Percentiles rank a stretch among this genome's conserved stretches.
phyloP scores from a whole-genome alignment of 805 yeast genomes.

The Torulaspora quercuum region DNA sequence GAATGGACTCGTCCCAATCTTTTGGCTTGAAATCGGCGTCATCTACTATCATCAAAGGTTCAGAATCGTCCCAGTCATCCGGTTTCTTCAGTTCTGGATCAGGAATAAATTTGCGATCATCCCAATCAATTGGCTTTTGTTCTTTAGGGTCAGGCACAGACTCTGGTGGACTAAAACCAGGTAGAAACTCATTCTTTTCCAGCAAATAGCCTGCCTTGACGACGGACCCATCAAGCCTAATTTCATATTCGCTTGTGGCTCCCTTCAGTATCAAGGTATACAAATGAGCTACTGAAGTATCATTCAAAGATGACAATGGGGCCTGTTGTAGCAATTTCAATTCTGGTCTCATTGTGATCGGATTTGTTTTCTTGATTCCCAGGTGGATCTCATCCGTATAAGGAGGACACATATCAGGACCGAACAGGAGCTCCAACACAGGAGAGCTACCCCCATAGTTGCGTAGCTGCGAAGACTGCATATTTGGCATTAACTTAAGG shows the following conservation, averaged over 20 bases:
- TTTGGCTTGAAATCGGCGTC: constrained; percentile 66
- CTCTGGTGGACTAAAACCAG: constrained; percentile 63
- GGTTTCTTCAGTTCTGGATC: constrained; percentile 75
- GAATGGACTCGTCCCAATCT: constrained; percentile 71
- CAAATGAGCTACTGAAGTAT: constrained; percentile 55
- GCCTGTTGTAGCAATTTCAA: constrained; percentile 68
- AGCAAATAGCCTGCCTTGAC: constrained; percentile 67
- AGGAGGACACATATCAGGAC: constrained; percentile 87
- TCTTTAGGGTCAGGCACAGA: constrained; percentile 57
- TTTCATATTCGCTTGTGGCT: constrained; percentile 65
- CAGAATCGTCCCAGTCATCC: constrained; percentile 77
- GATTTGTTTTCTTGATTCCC: constrained; percentile 59
- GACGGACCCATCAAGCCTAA: constrained; percentile 76
- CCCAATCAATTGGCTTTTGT: constrained; percentile 78
- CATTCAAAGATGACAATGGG: constrained; percentile 53
- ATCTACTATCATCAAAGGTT: constrained; percentile 62
- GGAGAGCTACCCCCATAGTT: constrained; percentile 48
- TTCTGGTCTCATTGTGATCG: constrained; percentile 51
- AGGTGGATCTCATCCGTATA: constrained; percentile 72
- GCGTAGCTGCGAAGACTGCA: constrained; percentile 36
- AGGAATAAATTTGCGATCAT: constrained; percentile 58
- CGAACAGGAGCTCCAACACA: constrained; percentile 86
- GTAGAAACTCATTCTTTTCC: constrained; percentile 53
- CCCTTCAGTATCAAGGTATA: constrained; percentile 69
- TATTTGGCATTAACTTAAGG: constrained; percentile 60